These are phyloP conservation scores for Chalciporus piperatoides DNA, from an alignment of 1,284 basidiomycete genomes.

Conservation along the genomic window DNA sequence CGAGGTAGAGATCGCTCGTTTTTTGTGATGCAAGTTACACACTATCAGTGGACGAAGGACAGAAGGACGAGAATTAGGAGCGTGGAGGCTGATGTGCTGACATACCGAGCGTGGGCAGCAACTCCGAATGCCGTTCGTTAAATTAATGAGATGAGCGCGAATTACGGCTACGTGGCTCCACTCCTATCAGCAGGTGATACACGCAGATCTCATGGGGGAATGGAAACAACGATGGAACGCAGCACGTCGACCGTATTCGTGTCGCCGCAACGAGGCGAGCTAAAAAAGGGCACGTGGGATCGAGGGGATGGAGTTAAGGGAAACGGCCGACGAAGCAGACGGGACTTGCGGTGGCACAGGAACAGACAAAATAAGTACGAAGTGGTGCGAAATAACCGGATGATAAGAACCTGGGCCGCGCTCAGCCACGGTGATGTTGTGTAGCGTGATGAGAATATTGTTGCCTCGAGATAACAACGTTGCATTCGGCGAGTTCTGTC, in stretches of 20 bases:
- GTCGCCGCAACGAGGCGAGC: conserved; percentile 12
- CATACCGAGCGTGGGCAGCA: not conserved
- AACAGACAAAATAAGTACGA: not conserved
- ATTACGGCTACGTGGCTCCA: conserved; percentile 18
- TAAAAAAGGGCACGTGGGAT: conserved; percentile 16
- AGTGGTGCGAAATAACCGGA: not conserved
- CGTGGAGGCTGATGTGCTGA: not conserved
- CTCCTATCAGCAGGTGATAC: conserved; percentile 26
- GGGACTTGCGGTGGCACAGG: not conserved
- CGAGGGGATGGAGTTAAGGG: conserved; percentile 20
- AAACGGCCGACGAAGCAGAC: conserved; percentile 9
- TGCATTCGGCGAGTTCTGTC: not conserved
- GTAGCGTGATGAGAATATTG: not conserved
- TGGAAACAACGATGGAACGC: conserved; percentile 1
- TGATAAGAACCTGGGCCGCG: not conserved
- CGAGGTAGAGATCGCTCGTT: not conserved
- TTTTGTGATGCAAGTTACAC: not conserved
- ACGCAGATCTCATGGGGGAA: conserved; percentile 17
- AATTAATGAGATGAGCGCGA: conserved; percentile 9
- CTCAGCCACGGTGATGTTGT: not conserved
- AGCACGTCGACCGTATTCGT: not conserved
- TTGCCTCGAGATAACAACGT: conserved; percentile 22
- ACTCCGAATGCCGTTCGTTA: not conserved
- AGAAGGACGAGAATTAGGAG: not conserved
- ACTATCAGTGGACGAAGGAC: not conserved